A percentile compares a stretch with the other conserved stretches of the same genome.
These are phyloP conservation scores for Russula lepida DNA, from an alignment of 768 basidiomycete species.

Conservation along the genomic window DNA sequence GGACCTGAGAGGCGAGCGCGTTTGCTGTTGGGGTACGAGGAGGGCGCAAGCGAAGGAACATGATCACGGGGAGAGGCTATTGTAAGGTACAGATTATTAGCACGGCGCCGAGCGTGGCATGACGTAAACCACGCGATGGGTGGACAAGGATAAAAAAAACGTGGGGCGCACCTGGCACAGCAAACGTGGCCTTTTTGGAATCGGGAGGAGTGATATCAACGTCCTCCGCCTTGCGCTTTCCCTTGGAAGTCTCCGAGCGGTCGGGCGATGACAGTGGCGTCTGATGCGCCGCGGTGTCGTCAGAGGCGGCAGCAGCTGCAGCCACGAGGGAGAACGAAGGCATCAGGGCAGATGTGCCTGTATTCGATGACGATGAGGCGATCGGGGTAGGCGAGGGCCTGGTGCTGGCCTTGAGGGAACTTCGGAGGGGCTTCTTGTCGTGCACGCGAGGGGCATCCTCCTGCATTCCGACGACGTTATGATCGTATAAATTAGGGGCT, in stretches of 20 bases:
- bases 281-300: constrained; percentile 20
- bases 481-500: constrained; percentile 17
- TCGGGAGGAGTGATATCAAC: constrained; percentile 64
- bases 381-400: constrained; percentile 14
- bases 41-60: constrained; percentile 51
- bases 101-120: background rate
- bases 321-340: constrained; percentile 19
- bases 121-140: constrained; percentile 17
- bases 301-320: constrained; percentile 24
- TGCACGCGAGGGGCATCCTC: constrained; percentile 16
- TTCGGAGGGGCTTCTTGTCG: constrained; percentile 18
- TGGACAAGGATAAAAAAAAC: background rate
- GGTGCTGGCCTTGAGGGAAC: constrained; percentile 16
- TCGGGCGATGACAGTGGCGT: constrained; percentile 19
- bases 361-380: constrained; percentile 15
- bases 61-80: constrained; percentile 26
- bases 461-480: constrained; percentile 13
- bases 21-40: constrained; percentile 58
- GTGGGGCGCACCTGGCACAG: constrained; percentile 43
- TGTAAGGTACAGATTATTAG: background rate
- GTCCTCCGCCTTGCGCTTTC: constrained; percentile 71
- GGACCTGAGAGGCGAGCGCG: constrained; percentile 49
- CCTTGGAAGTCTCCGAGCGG: constrained; percentile 35
- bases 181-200: constrained; percentile 54
- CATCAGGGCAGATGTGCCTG: background rate